A percentile compares a stretch with the other conserved stretches of the same genome.
These are phyloP conservation scores for Loxodes magnus DNA, from an alignment of 73 alveolate genomes.

Conservation along the genomic window DNA sequence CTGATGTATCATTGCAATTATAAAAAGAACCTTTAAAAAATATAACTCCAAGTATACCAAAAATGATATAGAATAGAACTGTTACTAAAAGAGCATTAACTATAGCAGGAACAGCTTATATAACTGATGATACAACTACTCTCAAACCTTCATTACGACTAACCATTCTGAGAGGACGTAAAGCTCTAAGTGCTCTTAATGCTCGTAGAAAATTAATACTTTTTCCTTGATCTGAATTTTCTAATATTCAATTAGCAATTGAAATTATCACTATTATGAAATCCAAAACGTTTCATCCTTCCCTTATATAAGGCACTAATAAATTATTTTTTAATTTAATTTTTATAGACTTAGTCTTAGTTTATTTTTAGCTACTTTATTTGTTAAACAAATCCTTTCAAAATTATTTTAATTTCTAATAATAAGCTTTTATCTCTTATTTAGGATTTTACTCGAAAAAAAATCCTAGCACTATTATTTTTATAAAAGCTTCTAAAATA, in stretches of 20 bases:
- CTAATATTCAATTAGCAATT: conserved; percentile 17
- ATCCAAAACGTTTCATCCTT: conserved; percentile 39
- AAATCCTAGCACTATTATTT: conserved; percentile 34
- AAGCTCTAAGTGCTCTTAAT: conserved; percentile 62
- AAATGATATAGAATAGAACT: conserved; percentile 43
- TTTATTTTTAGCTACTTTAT: no score
- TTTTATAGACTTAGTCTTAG: no score
- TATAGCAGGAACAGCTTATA: conserved; percentile 42
- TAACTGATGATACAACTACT: conserved; percentile 39
- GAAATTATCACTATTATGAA: conserved; percentile 27
- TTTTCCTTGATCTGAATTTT: background rate
- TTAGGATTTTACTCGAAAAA: conserved; percentile 11
- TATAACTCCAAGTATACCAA: conserved; percentile 56
- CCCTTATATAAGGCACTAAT: conserved; percentile 34
- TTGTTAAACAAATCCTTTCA: no score
- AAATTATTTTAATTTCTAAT: no score
- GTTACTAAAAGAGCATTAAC: conserved; percentile 45
- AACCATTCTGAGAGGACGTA: conserved; percentile 60
- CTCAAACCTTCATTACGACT: conserved; percentile 64
- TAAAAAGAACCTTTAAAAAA: conserved; percentile 41
- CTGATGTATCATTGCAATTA: conserved; percentile 19
- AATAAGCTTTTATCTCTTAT: no score
- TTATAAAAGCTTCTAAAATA: conserved; percentile 23
- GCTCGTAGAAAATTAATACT: conserved; percentile 14
- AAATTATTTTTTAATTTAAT: no score